Conservation (phyloP, 2,329 filamentous ascomycete genomes). For the Scedosporium aurantiacum region DNA sequence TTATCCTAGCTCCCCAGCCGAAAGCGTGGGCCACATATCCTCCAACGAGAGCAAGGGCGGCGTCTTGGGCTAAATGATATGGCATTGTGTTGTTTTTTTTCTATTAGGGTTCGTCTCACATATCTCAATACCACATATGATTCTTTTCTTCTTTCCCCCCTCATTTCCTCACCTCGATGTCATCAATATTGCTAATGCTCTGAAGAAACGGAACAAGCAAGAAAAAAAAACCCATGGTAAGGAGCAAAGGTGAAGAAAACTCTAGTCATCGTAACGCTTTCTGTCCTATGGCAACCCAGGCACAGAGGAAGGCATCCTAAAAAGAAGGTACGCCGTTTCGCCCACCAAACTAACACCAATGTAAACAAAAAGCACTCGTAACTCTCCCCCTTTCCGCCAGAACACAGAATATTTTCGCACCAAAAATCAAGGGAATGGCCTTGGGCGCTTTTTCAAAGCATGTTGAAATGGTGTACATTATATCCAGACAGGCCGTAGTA, state of each 20-base stretch:
- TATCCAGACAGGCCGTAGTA: too few species aligned
- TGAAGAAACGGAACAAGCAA: background rate
- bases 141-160: background rate
- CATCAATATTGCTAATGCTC: slow-evolving; percentile 5
- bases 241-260: background rate
- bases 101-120: slow-evolving; percentile 18
- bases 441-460: background rate
- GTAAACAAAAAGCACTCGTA: background rate
- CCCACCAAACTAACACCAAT: background rate
- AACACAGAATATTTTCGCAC: background rate
- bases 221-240: background rate
- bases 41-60: background rate
- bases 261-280: background rate
- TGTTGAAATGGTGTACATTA: too few species aligned
- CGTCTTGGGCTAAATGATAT: background rate
- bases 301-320: background rate
- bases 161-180: background rate
- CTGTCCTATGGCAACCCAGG: background rate
- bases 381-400: background rate
- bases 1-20: background rate
- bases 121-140: slow-evolving; percentile 5
- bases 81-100: background rate
- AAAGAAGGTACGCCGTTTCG: background rate
- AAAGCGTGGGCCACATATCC: background rate
- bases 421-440: background rate